Conservation (phyloP, 495 filamentous ascomycete genomes). For the Staphylotrichum longicolle region DNA sequence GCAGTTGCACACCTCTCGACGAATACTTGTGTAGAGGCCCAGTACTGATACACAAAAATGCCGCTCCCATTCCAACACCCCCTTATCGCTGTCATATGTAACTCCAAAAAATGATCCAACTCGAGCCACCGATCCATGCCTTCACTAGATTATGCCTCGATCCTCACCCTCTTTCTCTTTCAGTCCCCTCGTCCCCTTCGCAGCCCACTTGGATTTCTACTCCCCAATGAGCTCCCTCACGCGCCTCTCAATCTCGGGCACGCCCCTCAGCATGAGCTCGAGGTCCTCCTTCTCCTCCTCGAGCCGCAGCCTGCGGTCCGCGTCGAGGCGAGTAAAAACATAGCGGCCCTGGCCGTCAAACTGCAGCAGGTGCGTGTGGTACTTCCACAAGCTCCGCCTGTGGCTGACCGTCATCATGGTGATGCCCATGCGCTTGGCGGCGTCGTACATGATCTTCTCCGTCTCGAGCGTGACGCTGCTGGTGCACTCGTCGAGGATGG, state of each 20-base stretch:
- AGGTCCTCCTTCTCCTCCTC: slow-evolving; percentile 98
- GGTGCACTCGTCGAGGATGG: slow-evolving; percentile 96
- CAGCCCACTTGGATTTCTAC: not conserved
- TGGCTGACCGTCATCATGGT: slow-evolving; percentile 97
- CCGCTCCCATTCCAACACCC: not conserved
- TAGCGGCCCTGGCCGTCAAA: slow-evolving; percentile 93
- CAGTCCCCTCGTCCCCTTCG: not conserved
- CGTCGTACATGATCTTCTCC: slow-evolving; percentile 95
- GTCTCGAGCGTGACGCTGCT: slow-evolving; percentile 88
- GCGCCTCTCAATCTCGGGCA: slow-evolving; percentile 83
- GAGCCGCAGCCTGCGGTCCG: slow-evolving; percentile 75
- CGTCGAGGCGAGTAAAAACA: slow-evolving; percentile 87
- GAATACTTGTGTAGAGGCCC: not conserved
- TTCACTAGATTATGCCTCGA: not conserved
- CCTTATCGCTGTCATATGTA: too few relatives aligned
- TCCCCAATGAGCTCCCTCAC: slow-evolving; percentile 64
- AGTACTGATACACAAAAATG: slow-evolving; percentile 6
- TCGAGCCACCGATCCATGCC: too few relatives aligned
- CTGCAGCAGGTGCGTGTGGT: slow-evolving; percentile 88
- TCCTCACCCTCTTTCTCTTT: not conserved
- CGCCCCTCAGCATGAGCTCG: slow-evolving; percentile 74
- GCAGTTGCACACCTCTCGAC: not conserved
- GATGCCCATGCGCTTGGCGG: slow-evolving; percentile 83
- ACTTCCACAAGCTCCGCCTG: slow-evolving; percentile 89
- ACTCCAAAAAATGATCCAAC: too few relatives aligned